phyloP scores from a whole-genome alignment of 108 stramenopile genomes.

The Nannochloropsis salina region DNA sequence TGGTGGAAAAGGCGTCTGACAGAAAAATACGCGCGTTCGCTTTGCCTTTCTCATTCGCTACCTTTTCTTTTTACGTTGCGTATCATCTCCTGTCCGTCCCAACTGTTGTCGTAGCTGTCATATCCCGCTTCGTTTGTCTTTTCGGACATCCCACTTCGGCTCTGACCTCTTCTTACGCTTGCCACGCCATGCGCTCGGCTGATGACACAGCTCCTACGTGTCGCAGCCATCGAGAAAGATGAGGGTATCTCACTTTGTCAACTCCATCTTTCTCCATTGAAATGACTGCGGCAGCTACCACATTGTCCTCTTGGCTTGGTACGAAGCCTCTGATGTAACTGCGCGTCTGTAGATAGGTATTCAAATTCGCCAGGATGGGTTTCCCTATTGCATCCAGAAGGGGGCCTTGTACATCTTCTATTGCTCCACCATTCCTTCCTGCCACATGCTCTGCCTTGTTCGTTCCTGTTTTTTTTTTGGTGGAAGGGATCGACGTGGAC shows the following conservation, averaged over 20 bases:
- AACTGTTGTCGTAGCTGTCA: too few relatives aligned
- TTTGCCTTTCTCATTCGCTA: too few relatives aligned
- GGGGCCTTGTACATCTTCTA: not conserved
- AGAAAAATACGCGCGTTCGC: too few relatives aligned
- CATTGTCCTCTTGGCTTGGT: not conserved
- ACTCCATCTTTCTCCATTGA: conserved; percentile 18
- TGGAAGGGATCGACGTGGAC: conserved; percentile 23
- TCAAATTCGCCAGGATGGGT: conserved; percentile 27
- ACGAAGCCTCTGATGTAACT: conserved; percentile 29
- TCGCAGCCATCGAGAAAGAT: conserved; percentile 46
- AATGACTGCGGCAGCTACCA: not conserved
- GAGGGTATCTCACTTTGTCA: conserved; percentile 29
- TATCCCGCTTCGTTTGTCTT: too few relatives aligned
- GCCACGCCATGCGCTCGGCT: conserved; percentile 43
- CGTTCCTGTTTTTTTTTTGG: conserved; percentile 3
- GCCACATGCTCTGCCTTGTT: conserved; percentile 23
- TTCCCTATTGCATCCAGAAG: conserved; percentile 14
- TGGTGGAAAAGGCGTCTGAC: too few relatives aligned
- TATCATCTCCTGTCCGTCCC: too few relatives aligned
- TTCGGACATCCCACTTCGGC: too few relatives aligned
- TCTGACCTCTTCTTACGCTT: too few relatives aligned
- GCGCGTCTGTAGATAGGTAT: conserved; percentile 23
- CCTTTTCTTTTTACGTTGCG: too few relatives aligned
- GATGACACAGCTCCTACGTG: conserved; percentile 43
- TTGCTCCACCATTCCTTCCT: conserved; percentile 8